A percentile compares a stretch with the other conserved stretches of the same genome.
Conservation (phyloP, 306 rosid genomes). For the Aeschynomene evenia region DNA sequence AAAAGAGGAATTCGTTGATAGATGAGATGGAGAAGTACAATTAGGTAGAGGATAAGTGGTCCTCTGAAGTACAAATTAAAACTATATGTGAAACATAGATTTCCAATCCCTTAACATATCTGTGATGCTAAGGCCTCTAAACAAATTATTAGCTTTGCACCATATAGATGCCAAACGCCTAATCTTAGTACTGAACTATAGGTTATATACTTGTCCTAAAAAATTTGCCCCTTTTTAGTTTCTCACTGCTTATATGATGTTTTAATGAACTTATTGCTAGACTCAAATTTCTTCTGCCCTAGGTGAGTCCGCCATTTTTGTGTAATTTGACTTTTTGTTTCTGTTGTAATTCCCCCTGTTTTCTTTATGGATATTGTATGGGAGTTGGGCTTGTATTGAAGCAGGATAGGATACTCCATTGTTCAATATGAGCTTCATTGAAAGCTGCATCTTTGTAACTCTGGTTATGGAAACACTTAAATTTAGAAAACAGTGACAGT, state of each 20-base stretch:
- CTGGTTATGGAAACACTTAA: not conserved
- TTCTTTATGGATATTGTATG: constrained; percentile 12
- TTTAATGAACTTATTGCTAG: constrained; percentile 1
- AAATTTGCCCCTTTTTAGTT: constrained; percentile 3
- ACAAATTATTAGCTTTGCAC: no score
- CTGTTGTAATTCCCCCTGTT: not conserved
- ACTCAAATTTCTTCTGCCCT: constrained; percentile 18
- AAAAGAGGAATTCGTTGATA: no score
- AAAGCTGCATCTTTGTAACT: not conserved
- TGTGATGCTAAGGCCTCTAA: no score
- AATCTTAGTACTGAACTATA: no score
- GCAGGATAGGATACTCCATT: constrained; percentile 12
- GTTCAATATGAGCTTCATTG: constrained; percentile 15
- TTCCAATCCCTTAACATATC: no score
- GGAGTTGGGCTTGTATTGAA: not conserved
- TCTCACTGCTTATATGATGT: constrained; percentile 3
- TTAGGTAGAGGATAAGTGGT: no score
- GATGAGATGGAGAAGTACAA: no score
- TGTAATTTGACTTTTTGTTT: not conserved
- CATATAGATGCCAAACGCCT: no score
- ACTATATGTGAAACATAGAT: no score
- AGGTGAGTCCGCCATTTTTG: not conserved
- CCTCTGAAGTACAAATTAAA: no score
- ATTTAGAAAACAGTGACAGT: not conserved
- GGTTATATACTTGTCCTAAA: constrained; percentile 18